phyloP scores from a whole-genome alignment of 116 monocot species.

The Phalaenopsis hybrid region DNA sequence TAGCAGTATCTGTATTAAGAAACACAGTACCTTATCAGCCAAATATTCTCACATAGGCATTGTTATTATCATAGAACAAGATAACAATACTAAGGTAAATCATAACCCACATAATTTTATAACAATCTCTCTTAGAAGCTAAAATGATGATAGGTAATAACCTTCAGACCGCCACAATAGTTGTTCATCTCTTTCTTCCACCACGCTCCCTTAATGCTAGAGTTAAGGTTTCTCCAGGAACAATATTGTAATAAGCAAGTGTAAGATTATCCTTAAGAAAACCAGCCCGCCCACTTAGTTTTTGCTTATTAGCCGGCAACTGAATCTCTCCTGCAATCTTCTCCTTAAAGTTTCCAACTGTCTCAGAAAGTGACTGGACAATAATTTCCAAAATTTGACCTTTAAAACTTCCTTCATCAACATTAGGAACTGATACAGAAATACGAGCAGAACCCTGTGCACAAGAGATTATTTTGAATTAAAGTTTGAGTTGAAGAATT shows the following conservation, averaged over 20 bases:
- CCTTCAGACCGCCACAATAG: not conserved
- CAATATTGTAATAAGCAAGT: slow-evolving; percentile 92
- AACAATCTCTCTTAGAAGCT: slow-evolving; percentile 1
- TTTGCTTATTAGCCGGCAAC: slow-evolving; percentile 97
- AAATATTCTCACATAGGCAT: not conserved
- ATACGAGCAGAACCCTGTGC: slow-evolving; percentile 71
- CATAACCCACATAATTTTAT: not conserved
- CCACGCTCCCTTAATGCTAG: slow-evolving; percentile 97
- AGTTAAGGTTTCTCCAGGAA: slow-evolving; percentile 60
- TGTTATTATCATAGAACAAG: slow-evolving; percentile 12
- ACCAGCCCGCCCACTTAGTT: slow-evolving; percentile 79
- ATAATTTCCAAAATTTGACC: slow-evolving; percentile 80
- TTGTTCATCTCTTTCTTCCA: slow-evolving; percentile 81
- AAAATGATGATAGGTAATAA: slow-evolving; percentile 8
- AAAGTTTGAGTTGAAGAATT: not conserved
- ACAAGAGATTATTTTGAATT: not conserved
- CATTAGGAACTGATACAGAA: slow-evolving; percentile 77
- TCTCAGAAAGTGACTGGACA: slow-evolving; percentile 78
- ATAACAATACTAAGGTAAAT: slow-evolving; percentile 4
- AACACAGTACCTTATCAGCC: slow-evolving; percentile 21
- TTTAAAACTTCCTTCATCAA: slow-evolving; percentile 93
- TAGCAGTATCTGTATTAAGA: slow-evolving; percentile 26
- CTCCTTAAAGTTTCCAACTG: slow-evolving; percentile 87
- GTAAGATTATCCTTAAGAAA: slow-evolving; percentile 93
- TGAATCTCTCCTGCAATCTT: slow-evolving; percentile 96